Conservation (phyloP, 495 filamentous ascomycete genomes). For the Aspergillus egyptiacus region DNA sequence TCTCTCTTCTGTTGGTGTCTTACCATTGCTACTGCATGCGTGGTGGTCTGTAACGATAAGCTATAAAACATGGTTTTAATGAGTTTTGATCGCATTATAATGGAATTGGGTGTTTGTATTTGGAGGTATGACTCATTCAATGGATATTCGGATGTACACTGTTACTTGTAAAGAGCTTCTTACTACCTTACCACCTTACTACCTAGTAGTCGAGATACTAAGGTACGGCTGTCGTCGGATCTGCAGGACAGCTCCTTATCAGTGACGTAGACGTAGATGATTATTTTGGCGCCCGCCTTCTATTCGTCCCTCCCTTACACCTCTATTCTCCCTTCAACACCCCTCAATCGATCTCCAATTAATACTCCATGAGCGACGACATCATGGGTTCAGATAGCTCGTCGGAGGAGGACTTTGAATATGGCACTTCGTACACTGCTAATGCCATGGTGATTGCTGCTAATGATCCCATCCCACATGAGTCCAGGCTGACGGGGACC, state of each 20-base stretch:
- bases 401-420: slow-evolving; percentile 20
- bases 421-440: slow-evolving; percentile 9
- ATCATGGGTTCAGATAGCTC: slow-evolving; percentile 26
- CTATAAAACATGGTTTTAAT: slow-evolving; percentile 15
- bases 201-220: too few species aligned
- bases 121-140: too few species aligned
- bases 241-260: neutral
- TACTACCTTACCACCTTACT: too few species aligned
- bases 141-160: too few species aligned
- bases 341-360: too few species aligned
- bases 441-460: slow-evolving; percentile 16
- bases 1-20: slow-evolving; percentile 14
- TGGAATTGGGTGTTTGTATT: slow-evolving; percentile 6
- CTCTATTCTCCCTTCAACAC: neutral
- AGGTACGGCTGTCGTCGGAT: too few species aligned
- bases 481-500: slow-evolving; percentile 3
- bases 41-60: slow-evolving; percentile 19
- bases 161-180: too few species aligned
- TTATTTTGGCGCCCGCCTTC: neutral
- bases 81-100: slow-evolving; percentile 12
- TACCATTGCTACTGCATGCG: slow-evolving; percentile 14
- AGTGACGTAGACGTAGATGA: neutral
- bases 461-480: neutral
- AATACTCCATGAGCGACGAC: too few species aligned
- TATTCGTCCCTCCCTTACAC: too few species aligned